These are phyloP conservation scores for Colletotrichum trifolii DNA, from an alignment of 2,329 filamentous ascomycete genomes.

Conservation along the genomic window DNA sequence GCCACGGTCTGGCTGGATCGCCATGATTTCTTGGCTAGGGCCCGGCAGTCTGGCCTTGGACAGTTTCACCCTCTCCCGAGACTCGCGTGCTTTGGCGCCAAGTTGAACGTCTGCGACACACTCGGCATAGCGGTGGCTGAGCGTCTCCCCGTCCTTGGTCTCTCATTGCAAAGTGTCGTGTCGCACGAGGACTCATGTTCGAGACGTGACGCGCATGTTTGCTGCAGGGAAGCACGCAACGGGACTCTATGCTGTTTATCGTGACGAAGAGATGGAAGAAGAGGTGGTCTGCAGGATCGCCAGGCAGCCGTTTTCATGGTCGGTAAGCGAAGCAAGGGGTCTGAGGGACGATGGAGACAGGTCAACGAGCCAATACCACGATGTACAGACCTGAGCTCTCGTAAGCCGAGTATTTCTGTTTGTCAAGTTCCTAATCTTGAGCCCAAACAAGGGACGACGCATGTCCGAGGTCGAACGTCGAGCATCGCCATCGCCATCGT, in stretches of 20 bases:
- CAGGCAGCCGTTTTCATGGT: background rate
- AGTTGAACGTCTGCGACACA: constrained; percentile 1
- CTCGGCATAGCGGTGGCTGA: constrained; percentile 30
- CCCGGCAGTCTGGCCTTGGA: too few species aligned
- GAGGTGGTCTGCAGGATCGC: background rate
- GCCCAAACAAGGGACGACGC: too few species aligned
- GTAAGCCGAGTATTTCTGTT: background rate
- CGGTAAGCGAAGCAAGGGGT: background rate
- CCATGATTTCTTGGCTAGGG: too few species aligned
- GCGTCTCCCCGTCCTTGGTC: constrained; percentile 2
- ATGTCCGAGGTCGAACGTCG: too few species aligned
- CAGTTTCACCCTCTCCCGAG: too few species aligned
- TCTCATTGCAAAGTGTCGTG: background rate
- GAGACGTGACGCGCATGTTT: background rate
- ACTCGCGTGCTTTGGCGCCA: constrained; percentile 8
- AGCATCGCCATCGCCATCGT: too few species aligned
- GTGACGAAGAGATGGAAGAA: too few species aligned
- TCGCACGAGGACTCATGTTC: background rate
- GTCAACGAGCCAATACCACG: background rate
- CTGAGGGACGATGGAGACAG: background rate
- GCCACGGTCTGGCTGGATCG: too few species aligned
- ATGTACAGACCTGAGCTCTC: background rate
- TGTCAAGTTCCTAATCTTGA: too few species aligned
- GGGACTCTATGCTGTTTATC: background rate
- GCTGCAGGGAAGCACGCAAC: too few species aligned